Evolutionary conservation across 225 moss, liverwort and hornwort genomes (phyloP).

Genomic region (Sphagnum tenellum): DNA sequence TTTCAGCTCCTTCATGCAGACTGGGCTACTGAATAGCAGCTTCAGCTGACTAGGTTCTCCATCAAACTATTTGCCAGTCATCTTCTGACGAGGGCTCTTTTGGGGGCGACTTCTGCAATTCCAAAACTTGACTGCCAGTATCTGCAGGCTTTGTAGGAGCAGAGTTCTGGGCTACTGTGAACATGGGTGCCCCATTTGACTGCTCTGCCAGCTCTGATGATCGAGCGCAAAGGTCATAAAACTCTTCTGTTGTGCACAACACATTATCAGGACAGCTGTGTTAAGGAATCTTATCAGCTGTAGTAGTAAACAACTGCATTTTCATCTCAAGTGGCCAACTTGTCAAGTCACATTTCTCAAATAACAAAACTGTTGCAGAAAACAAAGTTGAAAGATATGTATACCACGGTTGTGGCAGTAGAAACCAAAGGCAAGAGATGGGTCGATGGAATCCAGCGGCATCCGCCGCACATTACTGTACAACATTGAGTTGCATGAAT

Average conservation of each 20-base stretch:
- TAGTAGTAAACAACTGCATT: too few species aligned
- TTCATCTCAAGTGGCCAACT: too few species aligned
- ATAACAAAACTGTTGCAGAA: too few species aligned
- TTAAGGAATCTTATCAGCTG: too few species aligned
- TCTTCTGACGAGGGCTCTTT: conserved; percentile 70
- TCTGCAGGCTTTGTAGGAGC: conserved; percentile 42
- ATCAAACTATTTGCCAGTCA: conserved; percentile 95
- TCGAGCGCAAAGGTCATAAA: conserved; percentile 78
- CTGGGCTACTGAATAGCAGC: too few species aligned
- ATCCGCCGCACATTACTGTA: conserved; percentile 81
- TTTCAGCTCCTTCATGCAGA: too few species aligned
- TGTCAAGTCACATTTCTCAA: too few species aligned
- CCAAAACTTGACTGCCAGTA: conserved; percentile 37
- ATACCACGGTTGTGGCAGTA: conserved; percentile 80
- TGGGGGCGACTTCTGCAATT: conserved; percentile 39
- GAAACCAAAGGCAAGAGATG: conserved; percentile 92
- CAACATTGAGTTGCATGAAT: background rate
- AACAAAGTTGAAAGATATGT: background rate
- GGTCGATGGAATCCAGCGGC: conserved; percentile 86
- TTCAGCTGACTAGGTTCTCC: background rate
- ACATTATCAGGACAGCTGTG: too few species aligned
- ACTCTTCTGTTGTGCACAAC: conserved; percentile 45
- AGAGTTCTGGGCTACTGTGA: conserved; percentile 82
- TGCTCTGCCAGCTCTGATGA: conserved; percentile 84
- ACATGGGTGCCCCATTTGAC: conserved; percentile 98